Percentiles rank a stretch among this genome's conserved stretches.
Evolutionary conservation across 441 rosid genomes (phyloP).

Genomic region (Heliophila coronopifolia): DNA sequence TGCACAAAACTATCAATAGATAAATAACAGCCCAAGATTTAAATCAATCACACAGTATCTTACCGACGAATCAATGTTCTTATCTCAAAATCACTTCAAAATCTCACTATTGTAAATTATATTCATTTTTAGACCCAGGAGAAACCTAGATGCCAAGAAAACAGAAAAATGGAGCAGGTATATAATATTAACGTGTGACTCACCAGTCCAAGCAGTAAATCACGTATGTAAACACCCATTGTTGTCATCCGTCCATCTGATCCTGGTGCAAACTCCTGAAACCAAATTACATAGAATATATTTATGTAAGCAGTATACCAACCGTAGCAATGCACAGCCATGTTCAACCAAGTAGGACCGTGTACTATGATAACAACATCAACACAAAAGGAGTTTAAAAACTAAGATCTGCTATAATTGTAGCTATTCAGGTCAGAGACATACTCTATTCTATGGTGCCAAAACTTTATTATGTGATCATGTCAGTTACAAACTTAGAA

Average conservation of each 20-base stretch:
- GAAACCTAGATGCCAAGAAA: slow-evolving; percentile 1
- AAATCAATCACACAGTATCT: background rate
- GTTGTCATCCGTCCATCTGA: slow-evolving; percentile 71
- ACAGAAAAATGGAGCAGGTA: background rate
- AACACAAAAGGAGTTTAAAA: background rate
- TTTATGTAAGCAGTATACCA: slow-evolving; percentile 3
- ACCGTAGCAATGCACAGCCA: background rate
- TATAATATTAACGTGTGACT: slow-evolving; percentile 21
- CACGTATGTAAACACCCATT: slow-evolving; percentile 90
- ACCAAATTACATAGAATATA: slow-evolving; percentile 9
- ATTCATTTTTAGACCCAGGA: background rate
- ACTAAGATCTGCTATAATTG: background rate
- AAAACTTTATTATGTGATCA: background rate
- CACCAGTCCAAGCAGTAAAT: slow-evolving; percentile 96
- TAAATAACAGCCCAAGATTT: background rate
- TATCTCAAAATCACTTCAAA: background rate
- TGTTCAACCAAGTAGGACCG: background rate
- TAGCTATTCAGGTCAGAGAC: background rate
- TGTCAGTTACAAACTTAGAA: background rate
- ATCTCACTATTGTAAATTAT: background rate
- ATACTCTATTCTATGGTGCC: background rate
- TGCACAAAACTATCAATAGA: background rate
- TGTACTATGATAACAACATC: background rate
- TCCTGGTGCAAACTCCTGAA: slow-evolving; percentile 92
- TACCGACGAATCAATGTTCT: background rate